These are phyloP conservation scores for Epithemia pelagica DNA, from an alignment of 108 stramenopile species.

Conservation along the genomic window DNA sequence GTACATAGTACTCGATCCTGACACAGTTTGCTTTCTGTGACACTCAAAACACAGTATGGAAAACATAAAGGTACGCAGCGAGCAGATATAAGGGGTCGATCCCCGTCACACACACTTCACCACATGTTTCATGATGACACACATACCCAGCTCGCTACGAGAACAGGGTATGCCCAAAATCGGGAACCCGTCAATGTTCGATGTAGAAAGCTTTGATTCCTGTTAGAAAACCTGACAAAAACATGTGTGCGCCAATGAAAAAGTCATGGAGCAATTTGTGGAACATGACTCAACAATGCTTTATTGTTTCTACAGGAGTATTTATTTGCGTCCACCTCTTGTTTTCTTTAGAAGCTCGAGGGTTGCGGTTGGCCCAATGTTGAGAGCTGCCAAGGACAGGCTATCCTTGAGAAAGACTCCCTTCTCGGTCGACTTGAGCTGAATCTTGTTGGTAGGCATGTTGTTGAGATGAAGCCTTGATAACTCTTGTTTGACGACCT, in stretches of 20 bases:
- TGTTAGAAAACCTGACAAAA: slow-evolving; percentile 15
- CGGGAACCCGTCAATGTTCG: slow-evolving; percentile 27
- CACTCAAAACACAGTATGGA: background rate
- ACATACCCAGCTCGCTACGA: slow-evolving; percentile 73
- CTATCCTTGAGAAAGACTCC: slow-evolving; percentile 66
- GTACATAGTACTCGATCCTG: no score
- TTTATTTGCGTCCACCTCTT: slow-evolving; percentile 67
- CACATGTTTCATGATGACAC: slow-evolving; percentile 25
- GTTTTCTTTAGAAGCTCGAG: slow-evolving; percentile 68
- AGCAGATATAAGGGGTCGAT: no score
- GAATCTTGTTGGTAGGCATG: slow-evolving; percentile 85
- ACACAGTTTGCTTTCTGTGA: background rate
- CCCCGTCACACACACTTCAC: no score
- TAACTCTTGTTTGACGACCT: slow-evolving; percentile 61
- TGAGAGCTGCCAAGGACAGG: slow-evolving; percentile 53
- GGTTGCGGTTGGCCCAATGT: slow-evolving; percentile 60
- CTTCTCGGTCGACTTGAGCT: slow-evolving; percentile 40
- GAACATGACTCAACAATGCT: no score
- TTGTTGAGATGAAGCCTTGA: slow-evolving; percentile 44
- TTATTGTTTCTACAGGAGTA: no score
- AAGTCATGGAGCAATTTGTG: no score
- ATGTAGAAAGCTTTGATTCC: slow-evolving; percentile 60
- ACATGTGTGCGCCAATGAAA: no score
- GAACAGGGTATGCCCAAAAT: slow-evolving; percentile 14
- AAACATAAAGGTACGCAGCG: no score